These are phyloP conservation scores for Dactylonectria estremocensis DNA, from an alignment of 2,329 filamentous ascomycete genomes.

Conservation along the genomic window DNA sequence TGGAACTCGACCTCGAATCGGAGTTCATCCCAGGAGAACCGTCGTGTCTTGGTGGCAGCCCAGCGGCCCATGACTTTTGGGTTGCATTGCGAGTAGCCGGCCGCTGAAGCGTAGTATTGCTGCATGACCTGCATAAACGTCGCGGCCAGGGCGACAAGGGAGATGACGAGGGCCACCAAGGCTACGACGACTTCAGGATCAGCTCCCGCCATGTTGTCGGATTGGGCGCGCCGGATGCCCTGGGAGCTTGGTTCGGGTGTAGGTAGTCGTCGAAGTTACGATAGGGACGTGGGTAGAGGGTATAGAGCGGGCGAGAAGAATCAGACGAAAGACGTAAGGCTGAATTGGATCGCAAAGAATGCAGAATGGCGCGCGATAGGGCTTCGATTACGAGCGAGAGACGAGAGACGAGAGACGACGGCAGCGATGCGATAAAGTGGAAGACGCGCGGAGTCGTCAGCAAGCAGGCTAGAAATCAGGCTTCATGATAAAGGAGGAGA, in stretches of 20 bases:
- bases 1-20: slow-evolving; percentile 67
- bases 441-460: background rate
- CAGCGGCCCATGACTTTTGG: slow-evolving; percentile 65
- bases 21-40: slow-evolving; percentile 60
- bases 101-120: slow-evolving; percentile 65
- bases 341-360: background rate
- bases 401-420: background rate
- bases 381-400: background rate
- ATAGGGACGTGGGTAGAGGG: background rate
- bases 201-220: slow-evolving; percentile 38
- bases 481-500: background rate
- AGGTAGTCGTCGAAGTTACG: background rate
- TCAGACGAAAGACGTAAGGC: background rate
- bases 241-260: background rate
- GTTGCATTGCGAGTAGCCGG: slow-evolving; percentile 65
- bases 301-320: background rate
- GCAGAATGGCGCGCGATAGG: background rate
- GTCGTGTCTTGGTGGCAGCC: slow-evolving; percentile 58
- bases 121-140: slow-evolving; percentile 65
- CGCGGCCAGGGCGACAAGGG: slow-evolving; percentile 62
- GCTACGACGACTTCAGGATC: slow-evolving; percentile 57
- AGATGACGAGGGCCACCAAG: slow-evolving; percentile 62
- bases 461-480: slow-evolving; percentile 6
- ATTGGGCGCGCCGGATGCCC: background rate
- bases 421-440: background rate